Conservation (phyloP, 2,329 filamentous ascomycete genomes). For the Massarina eburnea region DNA sequence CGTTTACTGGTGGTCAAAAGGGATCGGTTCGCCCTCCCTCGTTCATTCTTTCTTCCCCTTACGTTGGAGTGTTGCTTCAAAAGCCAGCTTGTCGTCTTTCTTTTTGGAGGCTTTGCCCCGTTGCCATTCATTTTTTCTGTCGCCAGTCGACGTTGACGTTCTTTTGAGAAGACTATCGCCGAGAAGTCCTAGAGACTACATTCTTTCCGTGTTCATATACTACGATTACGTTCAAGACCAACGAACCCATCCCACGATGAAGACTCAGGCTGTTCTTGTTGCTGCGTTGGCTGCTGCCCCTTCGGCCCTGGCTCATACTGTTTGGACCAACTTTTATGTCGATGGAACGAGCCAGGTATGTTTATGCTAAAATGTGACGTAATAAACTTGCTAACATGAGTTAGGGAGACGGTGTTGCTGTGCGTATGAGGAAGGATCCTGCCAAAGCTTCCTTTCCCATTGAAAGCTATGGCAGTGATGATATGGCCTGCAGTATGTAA, state of each 20-base stretch:
- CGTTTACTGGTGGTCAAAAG: slow-evolving; percentile 24
- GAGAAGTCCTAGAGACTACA: slow-evolving; percentile 36
- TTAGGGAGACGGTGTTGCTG: slow-evolving; percentile 69
- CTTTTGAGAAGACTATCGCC: slow-evolving; percentile 22
- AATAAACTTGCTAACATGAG: slow-evolving; percentile 19
- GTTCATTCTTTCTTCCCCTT: slow-evolving; percentile 18
- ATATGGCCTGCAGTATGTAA: slow-evolving; percentile 70
- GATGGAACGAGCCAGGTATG: slow-evolving; percentile 35
- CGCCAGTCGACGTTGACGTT: slow-evolving; percentile 42
- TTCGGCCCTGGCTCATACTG: slow-evolving; percentile 38
- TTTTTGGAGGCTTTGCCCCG: slow-evolving; percentile 27
- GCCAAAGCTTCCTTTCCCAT: slow-evolving; percentile 61
- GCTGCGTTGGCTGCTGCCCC: slow-evolving; percentile 37
- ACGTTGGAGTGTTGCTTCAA: slow-evolving; percentile 21
- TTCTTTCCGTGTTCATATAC: slow-evolving; percentile 29
- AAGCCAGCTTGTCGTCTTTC: slow-evolving; percentile 37
- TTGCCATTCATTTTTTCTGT: slow-evolving; percentile 36
- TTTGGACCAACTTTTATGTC: slow-evolving; percentile 40
- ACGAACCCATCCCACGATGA: slow-evolving; percentile 22
- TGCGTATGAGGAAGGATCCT: slow-evolving; percentile 64
- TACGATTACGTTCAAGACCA: slow-evolving; percentile 2
- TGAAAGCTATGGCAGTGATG: slow-evolving; percentile 56
- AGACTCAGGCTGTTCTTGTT: slow-evolving; percentile 36
- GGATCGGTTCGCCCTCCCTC: slow-evolving; percentile 11
- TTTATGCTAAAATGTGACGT: not conserved